Evolutionary conservation across 441 rosid species (phyloP).

Genomic region (Arabidopsis lyrata): DNA sequence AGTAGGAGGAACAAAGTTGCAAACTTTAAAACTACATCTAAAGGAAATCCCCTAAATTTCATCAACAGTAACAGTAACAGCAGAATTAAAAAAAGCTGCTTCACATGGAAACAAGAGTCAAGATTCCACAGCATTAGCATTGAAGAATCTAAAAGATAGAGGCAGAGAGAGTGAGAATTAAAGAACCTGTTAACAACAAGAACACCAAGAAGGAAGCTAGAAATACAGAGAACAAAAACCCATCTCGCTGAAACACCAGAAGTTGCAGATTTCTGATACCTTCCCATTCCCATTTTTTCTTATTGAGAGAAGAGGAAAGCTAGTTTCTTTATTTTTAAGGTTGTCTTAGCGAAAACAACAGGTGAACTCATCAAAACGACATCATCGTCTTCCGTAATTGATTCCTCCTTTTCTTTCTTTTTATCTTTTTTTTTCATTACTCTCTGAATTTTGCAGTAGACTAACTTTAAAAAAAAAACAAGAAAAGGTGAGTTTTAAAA

Average conservation of each 20-base stretch:
- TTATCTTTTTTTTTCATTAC: slow-evolving; percentile 27
- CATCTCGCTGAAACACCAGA: slow-evolving; percentile 85
- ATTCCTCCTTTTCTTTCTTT: slow-evolving; percentile 16
- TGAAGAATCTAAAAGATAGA: background rate
- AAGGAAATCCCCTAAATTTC: slow-evolving; percentile 21
- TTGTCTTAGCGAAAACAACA: slow-evolving; percentile 48
- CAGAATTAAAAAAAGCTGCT: slow-evolving; percentile 45
- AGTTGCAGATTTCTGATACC: slow-evolving; percentile 68
- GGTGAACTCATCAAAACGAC: slow-evolving; percentile 43
- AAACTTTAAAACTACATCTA: background rate
- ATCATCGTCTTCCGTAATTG: slow-evolving; percentile 40
- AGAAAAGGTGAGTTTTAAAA: slow-evolving; percentile 16
- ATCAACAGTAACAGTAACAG: slow-evolving; percentile 17
- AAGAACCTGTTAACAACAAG: slow-evolving; percentile 86
- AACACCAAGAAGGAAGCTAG: slow-evolving; percentile 90
- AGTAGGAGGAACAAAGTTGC: slow-evolving; percentile 24
- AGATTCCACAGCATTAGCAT: slow-evolving; percentile 51
- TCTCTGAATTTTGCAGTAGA: slow-evolving; percentile 26
- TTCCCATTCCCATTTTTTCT: slow-evolving; percentile 67
- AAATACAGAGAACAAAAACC: slow-evolving; percentile 83
- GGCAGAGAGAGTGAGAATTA: slow-evolving; percentile 24
- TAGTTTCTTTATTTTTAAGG: slow-evolving; percentile 40
- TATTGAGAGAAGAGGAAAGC: slow-evolving; percentile 51
- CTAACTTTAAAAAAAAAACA: background rate
- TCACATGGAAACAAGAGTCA: slow-evolving; percentile 34